Evolutionary conservation across 257 asterid species (phyloP).

Genomic region (Ilex aquifolium): DNA sequence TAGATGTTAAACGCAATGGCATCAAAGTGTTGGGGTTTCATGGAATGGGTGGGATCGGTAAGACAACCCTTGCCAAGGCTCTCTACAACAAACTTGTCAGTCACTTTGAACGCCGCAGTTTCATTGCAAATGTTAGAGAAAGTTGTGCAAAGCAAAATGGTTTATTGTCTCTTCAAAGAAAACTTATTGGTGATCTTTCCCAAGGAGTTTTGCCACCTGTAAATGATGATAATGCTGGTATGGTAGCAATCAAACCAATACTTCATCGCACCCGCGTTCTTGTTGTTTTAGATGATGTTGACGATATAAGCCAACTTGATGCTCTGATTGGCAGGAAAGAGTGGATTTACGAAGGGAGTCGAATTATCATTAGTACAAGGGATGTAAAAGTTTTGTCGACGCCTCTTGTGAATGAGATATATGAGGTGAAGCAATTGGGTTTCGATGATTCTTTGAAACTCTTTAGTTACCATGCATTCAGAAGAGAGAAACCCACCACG

Average conservation of each 20-base stretch:
- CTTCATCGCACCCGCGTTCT: conserved; percentile 11
- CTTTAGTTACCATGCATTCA: conserved; percentile 25
- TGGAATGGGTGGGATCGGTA: conserved; percentile 37
- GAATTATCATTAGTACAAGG: conserved; percentile 23
- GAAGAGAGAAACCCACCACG: conserved; percentile 26
- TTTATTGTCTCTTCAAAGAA: conserved; percentile 14
- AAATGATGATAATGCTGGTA: conserved; percentile 5
- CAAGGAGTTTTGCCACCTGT: not conserved
- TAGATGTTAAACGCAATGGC: conserved; percentile 15
- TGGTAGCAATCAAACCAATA: conserved; percentile 5
- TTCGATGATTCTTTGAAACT: conserved; percentile 15
- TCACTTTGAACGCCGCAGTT: conserved; percentile 21
- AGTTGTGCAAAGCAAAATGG: conserved; percentile 13
- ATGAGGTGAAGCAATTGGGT: conserved; percentile 12
- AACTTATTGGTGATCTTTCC: conserved; percentile 23
- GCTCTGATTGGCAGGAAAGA: conserved; percentile 13
- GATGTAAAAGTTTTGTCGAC: conserved; percentile 13
- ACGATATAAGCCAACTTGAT: conserved; percentile 10
- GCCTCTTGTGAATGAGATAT: conserved; percentile 4
- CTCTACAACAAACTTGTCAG: conserved; percentile 12
- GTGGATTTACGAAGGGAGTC: conserved; percentile 25
- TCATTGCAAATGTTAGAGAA: conserved; percentile 23
- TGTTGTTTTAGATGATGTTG: conserved; percentile 28
- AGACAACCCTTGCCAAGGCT: conserved; percentile 27
- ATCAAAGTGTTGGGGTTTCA: conserved; percentile 13